Evolutionary conservation across 495 filamentous ascomycete species (phyloP).

Genomic region (Corynascus novoguineensis): DNA sequence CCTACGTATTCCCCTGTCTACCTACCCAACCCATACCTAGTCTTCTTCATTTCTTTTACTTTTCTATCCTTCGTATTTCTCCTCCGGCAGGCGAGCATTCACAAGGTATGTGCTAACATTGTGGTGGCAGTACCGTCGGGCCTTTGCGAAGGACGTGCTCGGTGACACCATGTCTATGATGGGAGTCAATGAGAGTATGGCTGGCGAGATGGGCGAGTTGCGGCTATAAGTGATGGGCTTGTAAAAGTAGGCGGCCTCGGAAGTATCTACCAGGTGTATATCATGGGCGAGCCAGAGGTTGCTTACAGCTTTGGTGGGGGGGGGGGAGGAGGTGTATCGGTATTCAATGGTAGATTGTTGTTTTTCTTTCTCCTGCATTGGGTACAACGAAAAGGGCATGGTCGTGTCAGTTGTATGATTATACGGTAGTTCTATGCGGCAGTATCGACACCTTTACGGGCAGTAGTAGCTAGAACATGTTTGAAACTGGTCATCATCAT

Average conservation of each 20-base stretch:
- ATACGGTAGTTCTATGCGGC: too few species aligned
- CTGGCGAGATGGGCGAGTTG: constrained; percentile 6
- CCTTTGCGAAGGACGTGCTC: neutral
- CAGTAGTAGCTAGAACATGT: neutral
- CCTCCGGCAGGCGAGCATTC: too few species aligned
- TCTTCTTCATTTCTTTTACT: neutral
- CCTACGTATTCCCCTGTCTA: neutral
- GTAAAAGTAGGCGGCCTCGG: neutral
- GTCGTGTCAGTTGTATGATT: too few species aligned
- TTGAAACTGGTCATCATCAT: constrained; percentile 1
- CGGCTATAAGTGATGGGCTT: neutral
- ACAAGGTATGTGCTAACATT: neutral
- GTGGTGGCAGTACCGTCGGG: neutral
- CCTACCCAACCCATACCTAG: neutral
- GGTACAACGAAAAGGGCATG: too few species aligned
- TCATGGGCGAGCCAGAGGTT: neutral
- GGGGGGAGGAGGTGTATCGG: too few species aligned
- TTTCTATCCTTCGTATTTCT: too few species aligned
- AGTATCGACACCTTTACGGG: too few species aligned
- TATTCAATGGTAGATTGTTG: too few species aligned
- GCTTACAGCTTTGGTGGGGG: neutral
- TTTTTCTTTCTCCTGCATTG: too few species aligned
- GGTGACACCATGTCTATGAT: neutral
- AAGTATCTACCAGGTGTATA: neutral
- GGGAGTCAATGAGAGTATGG: neutral